phyloP scores from a whole-genome alignment of 148 eudicot species.

The Talinum fruticosum region DNA sequence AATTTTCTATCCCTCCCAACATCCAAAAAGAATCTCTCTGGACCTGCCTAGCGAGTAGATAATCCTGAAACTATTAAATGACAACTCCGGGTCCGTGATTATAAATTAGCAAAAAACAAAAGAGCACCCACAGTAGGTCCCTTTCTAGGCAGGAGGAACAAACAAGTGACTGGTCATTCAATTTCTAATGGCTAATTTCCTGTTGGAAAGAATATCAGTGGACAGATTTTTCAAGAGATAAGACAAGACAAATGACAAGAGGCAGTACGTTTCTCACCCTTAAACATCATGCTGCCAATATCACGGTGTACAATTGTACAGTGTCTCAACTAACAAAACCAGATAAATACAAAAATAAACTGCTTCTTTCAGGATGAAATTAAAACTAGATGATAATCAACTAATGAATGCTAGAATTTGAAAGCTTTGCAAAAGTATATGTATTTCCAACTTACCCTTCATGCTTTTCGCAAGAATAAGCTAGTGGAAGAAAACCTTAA shows the following conservation, averaged over 20 bases:
- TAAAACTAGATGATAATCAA: too few relatives aligned
- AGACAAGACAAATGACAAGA: background rate
- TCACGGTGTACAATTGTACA: background rate
- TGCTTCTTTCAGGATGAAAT: too few relatives aligned
- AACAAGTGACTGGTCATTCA: too few relatives aligned
- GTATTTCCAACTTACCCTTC: conserved; percentile 1
- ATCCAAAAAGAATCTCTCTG: too few relatives aligned
- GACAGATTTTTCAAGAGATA: background rate
- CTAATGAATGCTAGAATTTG: background rate
- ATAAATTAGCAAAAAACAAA: too few relatives aligned
- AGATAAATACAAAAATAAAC: background rate
- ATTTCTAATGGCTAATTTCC: background rate
- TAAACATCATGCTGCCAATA: conserved; percentile 1
- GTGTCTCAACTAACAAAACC: background rate
- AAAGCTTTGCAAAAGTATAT: background rate
- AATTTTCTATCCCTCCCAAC: too few relatives aligned
- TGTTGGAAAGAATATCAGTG: background rate
- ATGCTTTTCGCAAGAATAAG: background rate
- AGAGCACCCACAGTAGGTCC: too few relatives aligned
- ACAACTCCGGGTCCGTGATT: too few relatives aligned
- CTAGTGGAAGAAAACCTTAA: background rate
- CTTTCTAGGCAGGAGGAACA: too few relatives aligned
- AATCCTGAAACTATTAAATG: too few relatives aligned
- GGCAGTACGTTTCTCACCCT: too few relatives aligned
- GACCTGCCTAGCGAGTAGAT: too few relatives aligned